These are phyloP conservation scores for Xylona heveae DNA, from an alignment of 495 filamentous ascomycete genomes.

Conservation along the genomic window DNA sequence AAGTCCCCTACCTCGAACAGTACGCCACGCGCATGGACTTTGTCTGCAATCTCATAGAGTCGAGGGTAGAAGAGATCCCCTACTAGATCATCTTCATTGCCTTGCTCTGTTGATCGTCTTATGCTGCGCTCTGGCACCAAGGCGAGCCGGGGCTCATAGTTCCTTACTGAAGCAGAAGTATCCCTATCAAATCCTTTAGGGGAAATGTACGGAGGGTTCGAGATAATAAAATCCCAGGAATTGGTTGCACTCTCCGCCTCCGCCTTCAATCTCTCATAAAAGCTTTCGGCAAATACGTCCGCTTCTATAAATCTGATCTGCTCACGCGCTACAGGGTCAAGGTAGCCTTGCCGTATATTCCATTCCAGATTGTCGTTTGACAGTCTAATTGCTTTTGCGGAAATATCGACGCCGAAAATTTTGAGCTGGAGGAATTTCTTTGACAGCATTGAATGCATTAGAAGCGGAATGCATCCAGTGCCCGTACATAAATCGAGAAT, in stretches of 20 bases:
- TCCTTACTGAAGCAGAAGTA: constrained; percentile 46
- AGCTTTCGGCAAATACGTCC: constrained; percentile 27
- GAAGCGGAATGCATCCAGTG: constrained; percentile 73
- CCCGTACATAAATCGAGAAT: constrained; percentile 80
- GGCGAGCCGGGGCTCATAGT: constrained; percentile 58
- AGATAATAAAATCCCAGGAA: constrained; percentile 48
- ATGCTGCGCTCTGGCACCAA: constrained; percentile 35
- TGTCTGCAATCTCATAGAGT: constrained; percentile 20
- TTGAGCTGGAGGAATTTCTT: background rate
- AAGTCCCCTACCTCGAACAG: constrained; percentile 39
- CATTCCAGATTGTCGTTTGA: constrained; percentile 36
- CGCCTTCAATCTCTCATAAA: background rate
- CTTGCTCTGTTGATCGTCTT: background rate
- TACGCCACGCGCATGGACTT: constrained; percentile 18
- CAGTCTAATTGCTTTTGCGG: constrained; percentile 33
- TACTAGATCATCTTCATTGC: constrained; percentile 7
- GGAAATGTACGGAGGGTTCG: constrained; percentile 89
- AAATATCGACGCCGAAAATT: constrained; percentile 35
- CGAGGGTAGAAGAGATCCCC: constrained; percentile 39
- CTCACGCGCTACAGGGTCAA: constrained; percentile 12
- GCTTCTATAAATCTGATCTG: constrained; percentile 28
- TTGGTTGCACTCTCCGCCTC: background rate
- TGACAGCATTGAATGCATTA: constrained; percentile 35
- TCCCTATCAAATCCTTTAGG: constrained; percentile 25
- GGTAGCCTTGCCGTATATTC: constrained; percentile 19